Evolutionary conservation across 2,329 filamentous ascomycete species (phyloP).

Genomic region (Gaeumannomyces tritici): DNA sequence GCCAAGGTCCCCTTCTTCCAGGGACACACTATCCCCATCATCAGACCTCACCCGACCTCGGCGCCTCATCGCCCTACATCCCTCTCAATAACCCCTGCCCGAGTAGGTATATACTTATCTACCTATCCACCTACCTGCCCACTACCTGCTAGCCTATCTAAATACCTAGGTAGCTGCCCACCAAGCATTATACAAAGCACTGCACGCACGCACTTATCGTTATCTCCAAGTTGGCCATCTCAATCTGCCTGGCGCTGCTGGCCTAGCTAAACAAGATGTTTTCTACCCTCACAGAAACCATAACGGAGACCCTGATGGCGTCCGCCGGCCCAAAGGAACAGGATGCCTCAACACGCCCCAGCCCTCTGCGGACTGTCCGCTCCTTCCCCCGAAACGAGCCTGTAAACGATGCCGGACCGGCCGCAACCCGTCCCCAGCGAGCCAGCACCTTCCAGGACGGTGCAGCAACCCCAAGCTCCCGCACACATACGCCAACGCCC

Average conservation of each 20-base stretch:
- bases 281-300: conserved; percentile 17
- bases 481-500: not conserved
- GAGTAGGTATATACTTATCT: no score
- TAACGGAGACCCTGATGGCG: conserved; percentile 12
- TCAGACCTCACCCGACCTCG: not conserved
- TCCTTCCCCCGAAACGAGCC: conserved; percentile 16
- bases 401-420: conserved; percentile 7
- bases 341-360: conserved; percentile 13
- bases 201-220: not conserved
- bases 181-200: not conserved
- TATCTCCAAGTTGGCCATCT: not conserved
- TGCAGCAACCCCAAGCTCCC: conserved; percentile 14
- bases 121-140: no score
- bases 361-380: conserved; percentile 17
- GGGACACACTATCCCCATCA: not conserved
- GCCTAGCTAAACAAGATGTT: conserved; percentile 14
- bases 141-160: not conserved
- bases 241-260: not conserved
- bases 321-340: conserved; percentile 11
- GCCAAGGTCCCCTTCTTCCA: not conserved
- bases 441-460: conserved; percentile 37
- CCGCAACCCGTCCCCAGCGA: conserved; percentile 25
- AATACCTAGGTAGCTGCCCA: no score
- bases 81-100: no score
- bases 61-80: not conserved